Evolutionary conservation across 331 rosid species (phyloP), one percentile per base, ranked within the genome.

Genomic region (Pyrus hybrid): DNA sequence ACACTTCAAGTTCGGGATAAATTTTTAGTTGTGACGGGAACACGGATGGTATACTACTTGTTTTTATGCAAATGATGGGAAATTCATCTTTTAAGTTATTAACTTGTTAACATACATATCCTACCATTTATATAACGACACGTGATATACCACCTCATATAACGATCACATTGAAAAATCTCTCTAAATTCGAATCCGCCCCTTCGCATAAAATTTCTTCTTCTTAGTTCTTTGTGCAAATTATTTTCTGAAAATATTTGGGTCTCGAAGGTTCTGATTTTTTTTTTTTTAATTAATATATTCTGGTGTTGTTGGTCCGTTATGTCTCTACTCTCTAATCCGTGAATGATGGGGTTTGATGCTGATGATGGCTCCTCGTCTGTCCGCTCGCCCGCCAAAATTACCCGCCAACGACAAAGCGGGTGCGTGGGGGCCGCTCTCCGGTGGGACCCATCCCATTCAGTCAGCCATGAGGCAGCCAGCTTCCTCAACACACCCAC

Each of bases 331-430:
- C 56, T 0, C n/a, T 49, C 35, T 5, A 68, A 77, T 74, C 77
- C 74, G 80, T 69, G 80, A 70, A 78, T 58, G 26, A 23, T 64
- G 71, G 77, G 63, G 70, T 37, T 26, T n/a, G 64, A 51, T 25
- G 45, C 43, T 29, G 25, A 64, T 30, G 68, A 64, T 18, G 71
- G 63, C 74, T 37, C n/a, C 77, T 28, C 21, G 20, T 32, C 63
- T 25, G 32, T 47, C 8, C 35, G 33, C 69, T 37, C 72, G 76
- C 81, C 86, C 83, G 79, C 86, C 83, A 79, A 65, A 78, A 70
- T 32, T 70, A 74, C 86, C 86, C 77, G 71, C 86, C 80, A 58
- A 79, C 79, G 35, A 75, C 61, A 62, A n/a, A 62, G 16, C 16
- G 63, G 68, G 51, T 23, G 68, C 45, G 25, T 64, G 25, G 68